phyloP scores from a whole-genome alignment of 108 stramenopile genomes.

The Fragilariopsis cylindrus region DNA sequence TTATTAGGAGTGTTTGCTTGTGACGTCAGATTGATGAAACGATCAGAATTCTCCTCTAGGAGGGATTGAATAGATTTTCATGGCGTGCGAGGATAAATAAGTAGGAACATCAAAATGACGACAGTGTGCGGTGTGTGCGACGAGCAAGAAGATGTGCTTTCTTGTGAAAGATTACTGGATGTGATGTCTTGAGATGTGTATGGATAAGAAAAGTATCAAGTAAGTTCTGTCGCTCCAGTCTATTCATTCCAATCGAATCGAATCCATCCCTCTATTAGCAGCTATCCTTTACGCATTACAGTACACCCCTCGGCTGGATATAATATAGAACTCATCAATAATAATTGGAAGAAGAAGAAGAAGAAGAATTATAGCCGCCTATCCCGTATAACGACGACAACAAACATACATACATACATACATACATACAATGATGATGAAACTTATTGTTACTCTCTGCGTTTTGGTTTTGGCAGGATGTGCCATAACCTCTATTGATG shows the following conservation, averaged over 20 bases:
- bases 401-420: neutral
- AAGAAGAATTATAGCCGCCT: neutral
- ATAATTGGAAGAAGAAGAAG: too few species aligned
- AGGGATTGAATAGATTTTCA: neutral
- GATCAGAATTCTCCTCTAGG: neutral
- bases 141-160: neutral
- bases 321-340: neutral
- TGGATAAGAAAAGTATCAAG: neutral
- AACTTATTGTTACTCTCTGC: neutral
- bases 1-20: neutral
- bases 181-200: too few species aligned
- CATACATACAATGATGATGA: too few species aligned
- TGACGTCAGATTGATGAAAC: slow-evolving; percentile 16
- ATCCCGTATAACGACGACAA: neutral
- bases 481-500: neutral
- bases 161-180: too few species aligned
- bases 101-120: neutral
- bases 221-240: neutral
- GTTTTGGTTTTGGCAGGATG: neutral
- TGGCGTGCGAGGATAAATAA: neutral
- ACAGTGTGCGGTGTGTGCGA: neutral
- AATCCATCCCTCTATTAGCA: too few species aligned
- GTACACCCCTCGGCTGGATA: neutral
- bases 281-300: too few species aligned
- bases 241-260: too few species aligned